Conservation (phyloP, 2,329 filamentous ascomycete species). For the Corniculantispora saksenae region DNA sequence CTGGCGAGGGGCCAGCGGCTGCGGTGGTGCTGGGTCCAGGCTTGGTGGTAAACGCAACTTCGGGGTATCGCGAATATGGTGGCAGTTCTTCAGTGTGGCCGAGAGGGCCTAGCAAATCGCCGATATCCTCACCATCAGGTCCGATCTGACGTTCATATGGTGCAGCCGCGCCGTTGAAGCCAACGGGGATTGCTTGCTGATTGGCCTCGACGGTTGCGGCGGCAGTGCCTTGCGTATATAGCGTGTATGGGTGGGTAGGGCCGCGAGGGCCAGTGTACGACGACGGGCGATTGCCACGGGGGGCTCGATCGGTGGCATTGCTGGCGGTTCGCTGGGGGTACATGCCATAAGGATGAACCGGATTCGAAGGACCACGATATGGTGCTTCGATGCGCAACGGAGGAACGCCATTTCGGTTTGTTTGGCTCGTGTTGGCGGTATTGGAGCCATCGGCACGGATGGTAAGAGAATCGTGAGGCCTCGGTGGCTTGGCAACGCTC, state of each 20-base stretch:
- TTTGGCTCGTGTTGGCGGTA: conserved; percentile 32
- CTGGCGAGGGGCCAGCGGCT: conserved; percentile 20
- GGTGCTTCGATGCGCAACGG: conserved; percentile 58
- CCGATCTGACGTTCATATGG: conserved; percentile 73
- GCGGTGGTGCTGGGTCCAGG: conserved; percentile 34
- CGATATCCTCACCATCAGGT: conserved; percentile 81
- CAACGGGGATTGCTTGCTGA: conserved; percentile 60
- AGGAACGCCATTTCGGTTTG: conserved; percentile 35
- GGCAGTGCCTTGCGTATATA: conserved; percentile 81
- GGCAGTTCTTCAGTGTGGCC: conserved; percentile 90
- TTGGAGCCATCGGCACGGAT: conserved; percentile 53
- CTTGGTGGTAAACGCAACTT: conserved; percentile 65
- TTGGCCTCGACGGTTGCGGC: conserved; percentile 48
- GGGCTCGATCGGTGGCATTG: conserved; percentile 60
- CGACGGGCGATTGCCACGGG: conserved; percentile 29
- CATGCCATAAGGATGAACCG: conserved; percentile 83
- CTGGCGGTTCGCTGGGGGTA: conserved; percentile 75
- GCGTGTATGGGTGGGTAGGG: conserved; percentile 80
- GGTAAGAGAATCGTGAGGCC: conserved; percentile 50
- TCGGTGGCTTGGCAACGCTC: conserved; percentile 57
- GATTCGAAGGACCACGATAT: conserved; percentile 69
- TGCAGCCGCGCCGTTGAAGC: conserved; percentile 69
- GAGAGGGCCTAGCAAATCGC: conserved; percentile 82
- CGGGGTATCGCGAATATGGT: conserved; percentile 87
- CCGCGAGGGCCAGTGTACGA: conserved; percentile 62